phyloP scores from a whole-genome alignment of 2,329 filamentous ascomycete species.

The Colletotrichum navitas region DNA sequence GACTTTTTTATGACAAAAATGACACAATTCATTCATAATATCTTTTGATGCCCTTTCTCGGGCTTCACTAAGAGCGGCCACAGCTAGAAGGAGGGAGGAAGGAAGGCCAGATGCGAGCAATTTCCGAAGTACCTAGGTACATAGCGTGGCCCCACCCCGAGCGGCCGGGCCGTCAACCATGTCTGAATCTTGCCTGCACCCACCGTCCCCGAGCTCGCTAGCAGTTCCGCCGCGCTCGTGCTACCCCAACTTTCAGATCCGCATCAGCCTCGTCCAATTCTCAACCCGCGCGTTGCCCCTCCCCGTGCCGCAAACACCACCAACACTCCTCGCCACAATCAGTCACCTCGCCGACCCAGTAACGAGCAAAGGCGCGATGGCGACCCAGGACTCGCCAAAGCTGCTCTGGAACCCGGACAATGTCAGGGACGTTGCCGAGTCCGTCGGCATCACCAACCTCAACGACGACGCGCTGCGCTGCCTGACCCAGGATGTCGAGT shows the following conservation, averaged over 20 bases:
- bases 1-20: rapidly evolving
- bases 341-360: not conserved
- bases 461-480: constrained; percentile 89
- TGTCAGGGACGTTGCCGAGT: constrained; percentile 94
- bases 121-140: too few species aligned
- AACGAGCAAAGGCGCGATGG: constrained; percentile 29
- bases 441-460: constrained; percentile 86
- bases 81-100: not conserved
- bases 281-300: not conserved
- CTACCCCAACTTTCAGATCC: constrained; percentile 20
- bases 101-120: not conserved
- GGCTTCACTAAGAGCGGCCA: too few species aligned
- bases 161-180: not conserved
- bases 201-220: constrained; percentile 7
- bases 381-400: constrained; percentile 48
- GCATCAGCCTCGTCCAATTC: constrained; percentile 11
- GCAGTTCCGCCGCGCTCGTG: not conserved
- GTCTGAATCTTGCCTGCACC: constrained; percentile 10
- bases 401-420: constrained; percentile 96
- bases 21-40: not conserved
- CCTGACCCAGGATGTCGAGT: constrained; percentile 94
- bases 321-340: not conserved
- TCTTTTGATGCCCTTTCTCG: not conserved
- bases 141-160: not conserved
- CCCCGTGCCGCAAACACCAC: not conserved